Conservation (phyloP, 805 yeast genomes). For the Clavispora phyllophila region DNA sequence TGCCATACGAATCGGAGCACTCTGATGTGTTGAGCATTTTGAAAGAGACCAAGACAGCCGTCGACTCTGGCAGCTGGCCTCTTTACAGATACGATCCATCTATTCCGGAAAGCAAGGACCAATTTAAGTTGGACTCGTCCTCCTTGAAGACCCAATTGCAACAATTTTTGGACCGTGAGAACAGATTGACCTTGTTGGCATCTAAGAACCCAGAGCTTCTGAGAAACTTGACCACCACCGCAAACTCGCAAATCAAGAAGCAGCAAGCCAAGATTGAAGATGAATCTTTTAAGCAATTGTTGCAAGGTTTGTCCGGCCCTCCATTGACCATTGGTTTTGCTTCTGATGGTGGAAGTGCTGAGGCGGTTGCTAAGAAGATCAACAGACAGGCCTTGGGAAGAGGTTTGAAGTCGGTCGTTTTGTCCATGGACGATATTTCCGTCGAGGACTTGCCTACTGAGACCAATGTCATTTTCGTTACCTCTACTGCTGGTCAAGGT, state of each 20-base stretch:
- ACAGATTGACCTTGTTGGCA: slow-evolving; percentile 74
- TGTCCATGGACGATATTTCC: slow-evolving; percentile 68
- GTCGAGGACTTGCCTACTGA: slow-evolving; percentile 70
- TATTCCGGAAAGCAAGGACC: slow-evolving; percentile 41
- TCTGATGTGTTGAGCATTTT: slow-evolving; percentile 69
- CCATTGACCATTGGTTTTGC: slow-evolving; percentile 84
- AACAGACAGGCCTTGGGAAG: slow-evolving; percentile 75
- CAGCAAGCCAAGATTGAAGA: slow-evolving; percentile 66
- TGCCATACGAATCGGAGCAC: slow-evolving; percentile 66
- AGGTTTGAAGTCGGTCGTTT: slow-evolving; percentile 62
- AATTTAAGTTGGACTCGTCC: slow-evolving; percentile 84
- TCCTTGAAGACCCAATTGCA: slow-evolving; percentile 70
- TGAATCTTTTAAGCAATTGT: slow-evolving; percentile 67
- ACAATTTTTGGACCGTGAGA: slow-evolving; percentile 83
- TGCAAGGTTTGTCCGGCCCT: slow-evolving; percentile 89
- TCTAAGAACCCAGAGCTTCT: slow-evolving; percentile 68
- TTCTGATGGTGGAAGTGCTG: slow-evolving; percentile 90
- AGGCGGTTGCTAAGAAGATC: slow-evolving; percentile 71
- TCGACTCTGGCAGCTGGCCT: slow-evolving; percentile 96
- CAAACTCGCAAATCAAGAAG: slow-evolving; percentile 51
- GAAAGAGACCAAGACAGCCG: slow-evolving; percentile 83
- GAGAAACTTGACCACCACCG: slow-evolving; percentile 61
- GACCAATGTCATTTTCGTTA: slow-evolving; percentile 61
- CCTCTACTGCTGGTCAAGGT: slow-evolving; percentile 83
- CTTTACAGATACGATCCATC: slow-evolving; percentile 79